Conservation (phyloP, 108 stramenopile species). For the Cyclotella kingstonii region DNA sequence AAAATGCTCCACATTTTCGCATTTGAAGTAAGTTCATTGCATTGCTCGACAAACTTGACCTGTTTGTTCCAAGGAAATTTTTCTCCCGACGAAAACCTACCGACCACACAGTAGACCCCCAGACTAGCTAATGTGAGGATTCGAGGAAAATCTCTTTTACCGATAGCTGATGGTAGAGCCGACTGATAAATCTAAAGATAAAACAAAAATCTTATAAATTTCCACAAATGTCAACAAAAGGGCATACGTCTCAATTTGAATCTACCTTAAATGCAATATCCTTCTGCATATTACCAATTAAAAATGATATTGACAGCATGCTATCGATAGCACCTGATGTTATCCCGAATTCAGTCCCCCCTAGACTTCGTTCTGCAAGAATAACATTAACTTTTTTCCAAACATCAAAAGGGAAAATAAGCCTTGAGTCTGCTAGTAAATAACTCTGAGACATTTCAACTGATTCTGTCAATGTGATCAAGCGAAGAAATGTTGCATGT, state of each 20-base stretch:
- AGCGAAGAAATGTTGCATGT: constrained; percentile 56
- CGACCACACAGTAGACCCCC: constrained; percentile 55
- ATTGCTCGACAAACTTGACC: constrained; percentile 65
- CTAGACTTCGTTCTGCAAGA: constrained; percentile 71
- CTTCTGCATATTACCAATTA: constrained; percentile 57
- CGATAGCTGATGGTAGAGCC: constrained; percentile 77
- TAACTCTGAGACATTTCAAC: constrained; percentile 26
- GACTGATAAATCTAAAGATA: constrained; percentile 55
- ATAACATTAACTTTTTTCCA: constrained; percentile 15
- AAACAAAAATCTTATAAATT: background rate
- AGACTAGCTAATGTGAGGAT: constrained; percentile 64
- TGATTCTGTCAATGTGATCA: constrained; percentile 43
- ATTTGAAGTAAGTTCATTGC: constrained; percentile 50
- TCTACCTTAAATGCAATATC: constrained; percentile 70
- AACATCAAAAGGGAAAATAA: background rate
- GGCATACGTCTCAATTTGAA: background rate
- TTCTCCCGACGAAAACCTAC: constrained; percentile 29
- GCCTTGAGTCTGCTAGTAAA: background rate
- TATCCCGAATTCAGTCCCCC: constrained; percentile 72
- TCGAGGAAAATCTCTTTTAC: constrained; percentile 64
- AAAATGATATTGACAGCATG: constrained; percentile 58
- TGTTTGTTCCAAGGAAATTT: constrained; percentile 65
- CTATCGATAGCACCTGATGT: constrained; percentile 72
- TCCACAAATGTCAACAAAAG: background rate
- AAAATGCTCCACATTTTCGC: constrained; percentile 73